Evolutionary conservation across 2,329 filamentous ascomycete genomes (phyloP).

Genomic region (Dactylellina sp.): DNA sequence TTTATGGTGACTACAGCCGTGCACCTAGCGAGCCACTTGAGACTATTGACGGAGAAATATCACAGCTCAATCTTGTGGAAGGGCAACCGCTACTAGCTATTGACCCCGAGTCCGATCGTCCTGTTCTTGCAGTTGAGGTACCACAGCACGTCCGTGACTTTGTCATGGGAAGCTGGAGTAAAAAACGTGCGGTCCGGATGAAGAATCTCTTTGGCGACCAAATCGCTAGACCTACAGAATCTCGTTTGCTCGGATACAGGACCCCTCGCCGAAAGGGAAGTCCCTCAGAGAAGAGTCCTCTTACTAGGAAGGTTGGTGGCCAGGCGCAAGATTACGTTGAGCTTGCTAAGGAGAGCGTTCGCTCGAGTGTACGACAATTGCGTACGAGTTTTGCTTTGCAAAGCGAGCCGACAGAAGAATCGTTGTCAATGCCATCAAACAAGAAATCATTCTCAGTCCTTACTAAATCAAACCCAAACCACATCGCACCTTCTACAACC

Average conservation of each 20-base stretch:
- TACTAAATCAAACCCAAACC: slow-evolving; percentile 39
- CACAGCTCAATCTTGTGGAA: slow-evolving; percentile 40
- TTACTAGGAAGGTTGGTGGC: slow-evolving; percentile 32
- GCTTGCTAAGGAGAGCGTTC: slow-evolving; percentile 53
- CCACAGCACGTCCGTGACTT: slow-evolving; percentile 54
- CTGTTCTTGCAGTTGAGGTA: slow-evolving; percentile 49
- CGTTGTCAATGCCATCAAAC: slow-evolving; percentile 25
- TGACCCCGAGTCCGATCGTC: slow-evolving; percentile 47
- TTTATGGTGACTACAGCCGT: slow-evolving; percentile 41
- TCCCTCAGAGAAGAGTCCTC: slow-evolving; percentile 35
- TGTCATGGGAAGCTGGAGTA: slow-evolving; percentile 56
- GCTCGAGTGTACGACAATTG: slow-evolving; percentile 55
- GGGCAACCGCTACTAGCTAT: slow-evolving; percentile 45
- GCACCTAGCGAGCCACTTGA: slow-evolving; percentile 32
- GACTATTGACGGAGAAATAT: slow-evolving; percentile 43
- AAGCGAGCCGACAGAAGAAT: slow-evolving; percentile 52
- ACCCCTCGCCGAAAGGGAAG: slow-evolving; percentile 31
- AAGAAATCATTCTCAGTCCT: slow-evolving; percentile 51
- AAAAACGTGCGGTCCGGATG: slow-evolving; percentile 51
- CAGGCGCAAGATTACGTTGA: slow-evolving; percentile 50
- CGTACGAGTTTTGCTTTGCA: slow-evolving; percentile 55
- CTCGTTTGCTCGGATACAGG: slow-evolving; percentile 31
- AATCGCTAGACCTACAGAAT: slow-evolving; percentile 46
- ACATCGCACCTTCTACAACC: slow-evolving; percentile 9
- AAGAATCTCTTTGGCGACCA: slow-evolving; percentile 52